Evolutionary conservation across 495 filamentous ascomycete species (phyloP), one percentile per base, ranked within the genome.

Genomic region (Penicillium atrosanguineum): DNA sequence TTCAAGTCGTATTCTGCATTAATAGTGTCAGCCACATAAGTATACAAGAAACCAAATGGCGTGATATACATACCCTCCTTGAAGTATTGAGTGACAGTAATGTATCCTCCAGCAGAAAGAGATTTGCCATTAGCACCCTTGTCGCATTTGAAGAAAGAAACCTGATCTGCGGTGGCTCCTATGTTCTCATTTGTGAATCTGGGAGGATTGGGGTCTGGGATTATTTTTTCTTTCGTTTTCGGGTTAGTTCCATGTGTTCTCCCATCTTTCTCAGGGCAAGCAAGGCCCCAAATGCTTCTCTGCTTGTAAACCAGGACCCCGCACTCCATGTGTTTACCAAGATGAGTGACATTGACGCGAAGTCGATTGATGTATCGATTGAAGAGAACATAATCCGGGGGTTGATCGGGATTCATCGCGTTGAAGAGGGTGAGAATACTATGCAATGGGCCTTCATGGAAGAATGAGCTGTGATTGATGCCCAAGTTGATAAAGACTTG

Each of bases 401-500:
- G 23, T 23, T 23, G 23, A 1, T 31, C 2, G 1, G 36, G 34
- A 16, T 19, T 23, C 0, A 20, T 9, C 0, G 11, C 1, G 2
- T 7, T 1, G 41, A 64, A 62, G 4, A 64, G 62, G 0, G 46
- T 1, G 21, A 74, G 39, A 5, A 78, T 36, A 0, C 59, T 28
- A 0, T 45, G 14, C 6, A 80, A 55, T 7, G 57, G 47, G 6
- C 57, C 59, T 3, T 59, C 38, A 3, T 57, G 60, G 58, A 71
- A 81, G 60, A 83, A 77, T 1, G 76, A 68, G 0, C 58, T 70
- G 29, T 68, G 71, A 14, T 66, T 69, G 36, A 77, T 70, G 46
- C 80, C 78, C 34, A 83, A 37, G 48, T 83, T 83, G 1, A 83
- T 38, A 7, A 82, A 49, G 11, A 80, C 42, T n/a, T 70, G 52